A percentile compares a stretch with the other conserved stretches of the same genome.
Evolutionary conservation across 2,329 filamentous ascomycete genomes (phyloP).

Genomic region (Dactylellina cionopaga): DNA sequence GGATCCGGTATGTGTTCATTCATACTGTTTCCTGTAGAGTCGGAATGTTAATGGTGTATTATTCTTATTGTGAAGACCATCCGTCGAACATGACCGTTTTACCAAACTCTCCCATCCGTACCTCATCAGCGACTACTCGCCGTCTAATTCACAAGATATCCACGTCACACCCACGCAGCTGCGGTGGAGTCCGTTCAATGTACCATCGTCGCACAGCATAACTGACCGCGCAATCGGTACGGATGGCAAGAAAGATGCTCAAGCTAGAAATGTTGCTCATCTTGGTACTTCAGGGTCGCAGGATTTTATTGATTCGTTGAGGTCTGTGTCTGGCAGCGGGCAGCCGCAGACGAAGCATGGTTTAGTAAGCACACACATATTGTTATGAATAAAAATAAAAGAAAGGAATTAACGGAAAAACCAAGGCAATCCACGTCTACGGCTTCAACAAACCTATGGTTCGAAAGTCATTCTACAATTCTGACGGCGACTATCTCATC

Average conservation of each 20-base stretch:
- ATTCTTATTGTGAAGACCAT: slow-evolving; percentile 12
- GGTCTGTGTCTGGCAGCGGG: slow-evolving; percentile 80
- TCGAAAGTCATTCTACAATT: slow-evolving; percentile 82
- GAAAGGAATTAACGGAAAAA: background rate
- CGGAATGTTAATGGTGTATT: background rate
- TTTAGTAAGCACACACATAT: slow-evolving; percentile 59
- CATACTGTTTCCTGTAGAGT: slow-evolving; percentile 58
- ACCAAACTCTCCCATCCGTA: slow-evolving; percentile 57
- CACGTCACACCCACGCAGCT: slow-evolving; percentile 83
- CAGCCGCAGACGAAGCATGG: slow-evolving; percentile 82
- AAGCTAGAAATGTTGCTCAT: slow-evolving; percentile 3
- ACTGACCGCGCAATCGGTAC: slow-evolving; percentile 34
- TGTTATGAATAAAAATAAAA: background rate
- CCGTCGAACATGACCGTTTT: slow-evolving; percentile 49
- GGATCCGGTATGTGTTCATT: slow-evolving; percentile 62
- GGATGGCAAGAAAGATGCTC: background rate
- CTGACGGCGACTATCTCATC: slow-evolving; percentile 81
- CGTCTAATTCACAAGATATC: slow-evolving; percentile 63
- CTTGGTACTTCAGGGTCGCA: slow-evolving; percentile 65
- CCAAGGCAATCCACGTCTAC: slow-evolving; percentile 77
- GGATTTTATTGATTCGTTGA: slow-evolving; percentile 70
- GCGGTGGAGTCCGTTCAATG: slow-evolving; percentile 77
- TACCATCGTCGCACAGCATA: slow-evolving; percentile 66
- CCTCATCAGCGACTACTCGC: slow-evolving; percentile 63
- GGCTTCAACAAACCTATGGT: slow-evolving; percentile 82